Evolutionary conservation across 1,284 basidiomycete species (phyloP).

Genomic region (Takashimella koratensis): DNA sequence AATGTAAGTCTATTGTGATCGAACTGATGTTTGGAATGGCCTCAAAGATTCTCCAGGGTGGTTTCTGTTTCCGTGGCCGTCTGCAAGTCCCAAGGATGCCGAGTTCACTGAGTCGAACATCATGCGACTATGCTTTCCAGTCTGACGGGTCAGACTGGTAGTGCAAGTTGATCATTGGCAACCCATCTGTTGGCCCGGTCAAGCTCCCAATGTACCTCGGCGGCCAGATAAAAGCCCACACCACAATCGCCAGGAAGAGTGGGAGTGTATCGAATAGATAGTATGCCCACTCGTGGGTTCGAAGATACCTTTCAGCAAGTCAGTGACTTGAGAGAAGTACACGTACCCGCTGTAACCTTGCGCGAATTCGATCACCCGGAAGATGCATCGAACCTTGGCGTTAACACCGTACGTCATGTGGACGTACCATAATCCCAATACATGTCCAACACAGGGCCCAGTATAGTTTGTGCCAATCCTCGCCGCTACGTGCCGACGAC

Average conservation of each 20-base stretch:
- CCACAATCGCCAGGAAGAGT: constrained; percentile 58
- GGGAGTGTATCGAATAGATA: constrained; percentile 60
- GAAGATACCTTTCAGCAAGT: too few relatives aligned
- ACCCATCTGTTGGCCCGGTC: too few relatives aligned
- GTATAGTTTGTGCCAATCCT: constrained; percentile 61
- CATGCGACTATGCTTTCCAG: too few relatives aligned
- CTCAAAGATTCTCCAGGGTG: too few relatives aligned
- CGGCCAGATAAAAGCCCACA: constrained; percentile 41
- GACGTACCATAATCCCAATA: constrained; percentile 57
- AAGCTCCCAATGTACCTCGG: not conserved
- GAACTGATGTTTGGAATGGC: too few relatives aligned
- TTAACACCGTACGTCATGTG: not conserved
- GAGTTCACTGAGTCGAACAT: too few relatives aligned
- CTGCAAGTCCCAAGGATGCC: too few relatives aligned
- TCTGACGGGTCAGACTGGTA: too few relatives aligned
- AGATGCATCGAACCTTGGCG: constrained; percentile 57
- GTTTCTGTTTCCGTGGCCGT: too few relatives aligned
- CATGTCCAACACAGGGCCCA: constrained; percentile 58
- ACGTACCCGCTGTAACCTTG: constrained; percentile 59
- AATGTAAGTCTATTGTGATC: too few relatives aligned
- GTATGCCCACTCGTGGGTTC: constrained; percentile 61
- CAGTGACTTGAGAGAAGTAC: not conserved
- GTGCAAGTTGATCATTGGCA: too few relatives aligned
- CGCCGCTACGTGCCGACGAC: not conserved
- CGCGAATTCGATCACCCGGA: constrained; percentile 63